A percentile compares a stretch with the other conserved stretches of the same genome.
phyloP scores from a whole-genome alignment of 345 rosid species.

The Citrus sp. region DNA sequence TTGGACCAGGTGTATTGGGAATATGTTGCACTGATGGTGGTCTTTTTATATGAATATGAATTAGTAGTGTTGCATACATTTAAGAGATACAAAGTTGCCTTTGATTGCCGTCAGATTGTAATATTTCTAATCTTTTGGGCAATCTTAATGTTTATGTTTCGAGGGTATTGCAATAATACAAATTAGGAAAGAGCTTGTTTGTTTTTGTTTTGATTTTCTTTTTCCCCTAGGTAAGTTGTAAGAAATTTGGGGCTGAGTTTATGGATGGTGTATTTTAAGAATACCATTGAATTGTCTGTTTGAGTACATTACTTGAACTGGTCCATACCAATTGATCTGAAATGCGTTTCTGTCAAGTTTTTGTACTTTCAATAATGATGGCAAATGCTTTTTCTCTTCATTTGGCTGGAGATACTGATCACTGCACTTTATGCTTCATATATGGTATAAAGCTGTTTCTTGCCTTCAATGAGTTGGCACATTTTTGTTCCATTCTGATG shows the following conservation, averaged over 20 bases:
- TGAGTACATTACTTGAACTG: not conserved
- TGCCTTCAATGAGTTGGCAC: not conserved
- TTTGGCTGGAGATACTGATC: conserved; percentile 2
- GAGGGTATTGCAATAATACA: not conserved
- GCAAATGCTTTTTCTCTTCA: not conserved
- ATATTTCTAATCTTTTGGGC: not conserved
- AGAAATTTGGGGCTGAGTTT: not conserved
- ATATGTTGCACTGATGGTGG: not conserved
- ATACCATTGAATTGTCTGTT: not conserved
- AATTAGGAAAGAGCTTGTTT: not conserved
- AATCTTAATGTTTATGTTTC: not conserved
- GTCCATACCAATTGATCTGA: not conserved
- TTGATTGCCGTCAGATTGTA: not conserved
- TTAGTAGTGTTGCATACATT: not conserved
- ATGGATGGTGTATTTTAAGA: not conserved
- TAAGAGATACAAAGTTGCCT: not conserved
- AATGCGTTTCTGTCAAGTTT: not conserved
- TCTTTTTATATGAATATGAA: not conserved
- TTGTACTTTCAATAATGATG: not conserved
- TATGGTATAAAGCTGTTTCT: conserved; percentile 1
- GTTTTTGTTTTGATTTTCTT: not conserved
- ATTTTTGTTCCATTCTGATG: not conserved
- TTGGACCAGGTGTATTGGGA: not conserved
- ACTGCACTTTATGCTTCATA: not conserved
- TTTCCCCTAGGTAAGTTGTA: not conserved